A percentile compares a stretch with the other conserved stretches of the same genome.
Conservation (phyloP, 495 filamentous ascomycete species). For the Hypoxylon lenormandii region DNA sequence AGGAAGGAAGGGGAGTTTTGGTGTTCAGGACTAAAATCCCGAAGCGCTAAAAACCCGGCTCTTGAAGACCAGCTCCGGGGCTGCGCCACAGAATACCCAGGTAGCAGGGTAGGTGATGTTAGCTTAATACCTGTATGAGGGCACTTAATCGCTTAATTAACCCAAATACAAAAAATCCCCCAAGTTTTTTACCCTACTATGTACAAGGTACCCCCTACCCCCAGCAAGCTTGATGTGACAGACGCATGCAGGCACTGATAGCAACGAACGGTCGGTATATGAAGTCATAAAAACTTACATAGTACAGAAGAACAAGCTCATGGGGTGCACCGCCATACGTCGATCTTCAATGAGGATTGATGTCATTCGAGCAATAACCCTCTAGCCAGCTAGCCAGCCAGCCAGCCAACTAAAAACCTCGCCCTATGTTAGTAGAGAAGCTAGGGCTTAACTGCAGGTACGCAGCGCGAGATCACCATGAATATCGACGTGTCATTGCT, state of each 20-base stretch:
- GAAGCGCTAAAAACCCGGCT: conserved; percentile 17
- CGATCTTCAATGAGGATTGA: conserved; percentile 30
- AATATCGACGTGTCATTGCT: conserved; percentile 27
- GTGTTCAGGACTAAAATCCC: conserved; percentile 25
- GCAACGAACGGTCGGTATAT: conserved; percentile 20
- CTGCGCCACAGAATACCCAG: conserved; percentile 26
- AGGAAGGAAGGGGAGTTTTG: conserved; percentile 13
- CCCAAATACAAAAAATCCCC: conserved; percentile 13
- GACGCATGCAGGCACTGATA: conserved; percentile 1
- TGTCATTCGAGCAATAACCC: conserved; percentile 32
- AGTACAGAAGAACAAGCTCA: not conserved
- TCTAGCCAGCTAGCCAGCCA: no score
- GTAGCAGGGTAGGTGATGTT: no score
- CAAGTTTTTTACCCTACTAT: conserved; percentile 12
- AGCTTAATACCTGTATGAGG: not conserved
- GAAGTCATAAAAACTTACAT: conserved; percentile 40
- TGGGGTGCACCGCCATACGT: conserved; percentile 30
- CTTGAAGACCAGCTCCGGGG: conserved; percentile 6
- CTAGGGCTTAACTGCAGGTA: not conserved
- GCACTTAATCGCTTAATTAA: conserved; percentile 19
- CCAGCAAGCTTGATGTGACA: conserved; percentile 17
- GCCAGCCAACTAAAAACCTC: conserved; percentile 5
- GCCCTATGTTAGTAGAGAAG: not conserved
- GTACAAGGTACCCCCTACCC: not conserved
- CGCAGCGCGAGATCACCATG: conserved; percentile 4